These are phyloP conservation scores for Kodamaea jinghongensis DNA, from an alignment of 805 yeast genomes.

Conservation along the genomic window DNA sequence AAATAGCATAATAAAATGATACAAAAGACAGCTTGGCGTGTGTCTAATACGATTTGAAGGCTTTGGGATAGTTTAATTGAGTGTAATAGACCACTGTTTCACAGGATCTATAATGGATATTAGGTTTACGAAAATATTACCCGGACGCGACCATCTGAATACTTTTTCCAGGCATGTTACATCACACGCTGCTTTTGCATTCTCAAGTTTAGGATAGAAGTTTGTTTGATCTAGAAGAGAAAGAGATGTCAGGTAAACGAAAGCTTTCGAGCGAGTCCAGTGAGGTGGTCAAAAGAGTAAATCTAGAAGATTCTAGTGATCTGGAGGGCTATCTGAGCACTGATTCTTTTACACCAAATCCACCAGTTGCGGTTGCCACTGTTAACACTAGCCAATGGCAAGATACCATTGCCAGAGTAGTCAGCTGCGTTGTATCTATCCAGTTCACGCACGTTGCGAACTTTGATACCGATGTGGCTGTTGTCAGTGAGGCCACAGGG, in stretches of 20 bases:
- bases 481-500: constrained; percentile 91
- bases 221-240: neutral
- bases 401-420: constrained; percentile 74
- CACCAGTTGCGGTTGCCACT: constrained; percentile 15
- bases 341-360: constrained; percentile 1
- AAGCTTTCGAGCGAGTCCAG: constrained; percentile 12
- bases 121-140: constrained; percentile 16
- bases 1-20: neutral
- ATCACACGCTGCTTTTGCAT: too few species aligned
- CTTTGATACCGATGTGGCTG: constrained; percentile 81
- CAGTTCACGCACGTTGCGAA: constrained; percentile 84
- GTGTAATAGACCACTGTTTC: constrained; percentile 4
- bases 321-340: constrained; percentile 11
- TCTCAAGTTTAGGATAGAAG: too few species aligned
- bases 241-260: constrained; percentile 7
- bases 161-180: too few species aligned
- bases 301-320: constrained; percentile 1
- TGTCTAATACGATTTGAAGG: too few species aligned
- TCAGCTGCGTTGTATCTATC: constrained; percentile 81
- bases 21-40: too few species aligned
- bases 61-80: too few species aligned
- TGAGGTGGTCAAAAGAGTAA: constrained; percentile 7
- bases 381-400: constrained; percentile 56
- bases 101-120: neutral
- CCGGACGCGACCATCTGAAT: constrained; percentile 7